phyloP scores from a whole-genome alignment of 1,284 basidiomycete species.

The Stygiomarasmius scandens region DNA sequence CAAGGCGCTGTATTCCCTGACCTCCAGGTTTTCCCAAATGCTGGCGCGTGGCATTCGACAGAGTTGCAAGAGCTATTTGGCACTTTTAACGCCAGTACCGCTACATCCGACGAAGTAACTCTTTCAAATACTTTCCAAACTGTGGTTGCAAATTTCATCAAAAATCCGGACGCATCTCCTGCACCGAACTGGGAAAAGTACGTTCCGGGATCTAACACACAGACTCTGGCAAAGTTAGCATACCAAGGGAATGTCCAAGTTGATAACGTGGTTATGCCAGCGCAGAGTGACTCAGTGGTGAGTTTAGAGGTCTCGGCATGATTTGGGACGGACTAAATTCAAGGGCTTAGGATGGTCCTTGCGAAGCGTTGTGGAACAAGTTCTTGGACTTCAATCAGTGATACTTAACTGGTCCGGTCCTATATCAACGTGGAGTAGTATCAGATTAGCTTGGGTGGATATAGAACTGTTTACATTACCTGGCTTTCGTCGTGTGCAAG shows the following conservation, averaged over 20 bases:
- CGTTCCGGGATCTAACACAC: not conserved
- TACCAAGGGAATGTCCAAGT: slow-evolving; percentile 18
- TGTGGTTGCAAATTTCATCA: slow-evolving; percentile 20
- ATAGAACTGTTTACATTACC: no score
- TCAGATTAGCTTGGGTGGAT: no score
- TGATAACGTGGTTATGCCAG: slow-evolving; percentile 11
- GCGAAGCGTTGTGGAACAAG: not conserved
- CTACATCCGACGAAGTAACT: slow-evolving; percentile 13
- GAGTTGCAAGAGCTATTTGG: slow-evolving; percentile 21
- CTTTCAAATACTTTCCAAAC: slow-evolving; percentile 23
- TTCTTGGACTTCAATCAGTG: not conserved
- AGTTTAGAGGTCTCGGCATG: not conserved
- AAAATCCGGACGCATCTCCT: slow-evolving; percentile 18
- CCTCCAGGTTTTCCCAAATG: slow-evolving; percentile 19
- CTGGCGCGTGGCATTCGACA: slow-evolving; percentile 20
- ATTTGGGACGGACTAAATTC: not conserved
- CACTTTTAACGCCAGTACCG: slow-evolving; percentile 17
- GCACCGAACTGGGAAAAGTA: slow-evolving; percentile 21
- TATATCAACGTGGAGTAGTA: no score
- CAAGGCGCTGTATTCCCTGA: slow-evolving; percentile 22
- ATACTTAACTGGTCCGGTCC: no score
- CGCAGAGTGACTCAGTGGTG: slow-evolving; percentile 4
- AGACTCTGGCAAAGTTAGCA: slow-evolving; percentile 20
- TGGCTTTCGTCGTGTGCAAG: no score
- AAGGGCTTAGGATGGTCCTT: not conserved